phyloP scores from a whole-genome alignment of 2,329 filamentous ascomycete genomes.

The Chaetomium olivaceum region DNA sequence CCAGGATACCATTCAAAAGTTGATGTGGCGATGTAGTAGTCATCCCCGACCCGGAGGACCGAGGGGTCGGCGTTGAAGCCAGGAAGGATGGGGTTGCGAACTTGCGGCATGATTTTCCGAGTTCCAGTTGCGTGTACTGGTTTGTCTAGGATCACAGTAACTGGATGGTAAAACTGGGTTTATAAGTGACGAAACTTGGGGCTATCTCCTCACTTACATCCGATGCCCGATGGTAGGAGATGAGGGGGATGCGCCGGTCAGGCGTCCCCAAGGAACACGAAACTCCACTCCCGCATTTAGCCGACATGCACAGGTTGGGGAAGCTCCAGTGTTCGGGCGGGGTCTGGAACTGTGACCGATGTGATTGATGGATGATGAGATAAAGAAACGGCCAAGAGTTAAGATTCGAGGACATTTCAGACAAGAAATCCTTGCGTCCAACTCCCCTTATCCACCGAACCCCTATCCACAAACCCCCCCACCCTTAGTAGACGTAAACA shows the following conservation, averaged over 20 bases:
- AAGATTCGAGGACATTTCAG: neutral
- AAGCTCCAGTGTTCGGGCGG: slow-evolving; percentile 3
- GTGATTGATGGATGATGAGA: neutral
- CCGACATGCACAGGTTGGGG: slow-evolving; percentile 21
- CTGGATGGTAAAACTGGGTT: neutral
- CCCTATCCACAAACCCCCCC: neutral
- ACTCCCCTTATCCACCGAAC: neutral
- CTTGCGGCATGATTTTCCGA: slow-evolving; percentile 45
- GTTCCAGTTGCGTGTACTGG: neutral
- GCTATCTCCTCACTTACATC: slow-evolving; percentile 1
- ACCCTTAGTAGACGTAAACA: slow-evolving; percentile 51
- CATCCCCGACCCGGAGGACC: slow-evolving; percentile 51
- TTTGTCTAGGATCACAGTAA: neutral
- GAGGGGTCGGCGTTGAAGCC: slow-evolving; percentile 60
- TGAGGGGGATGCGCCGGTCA: slow-evolving; percentile 12
- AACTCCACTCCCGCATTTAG: slow-evolving; percentile 32
- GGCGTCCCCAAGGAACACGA: slow-evolving; percentile 1
- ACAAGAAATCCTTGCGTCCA: neutral
- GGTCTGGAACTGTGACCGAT: slow-evolving; percentile 2
- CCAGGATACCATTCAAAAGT: slow-evolving; percentile 59
- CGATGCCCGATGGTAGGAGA: neutral
- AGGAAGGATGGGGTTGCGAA: slow-evolving; percentile 57
- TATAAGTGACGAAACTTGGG: neutral
- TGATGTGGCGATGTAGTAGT: slow-evolving; percentile 58
- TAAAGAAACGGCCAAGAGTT: neutral